Base-by-base conservation (phyloP, 352 stramenopile genomes). In the Phytophthora foliorum region DNA sequence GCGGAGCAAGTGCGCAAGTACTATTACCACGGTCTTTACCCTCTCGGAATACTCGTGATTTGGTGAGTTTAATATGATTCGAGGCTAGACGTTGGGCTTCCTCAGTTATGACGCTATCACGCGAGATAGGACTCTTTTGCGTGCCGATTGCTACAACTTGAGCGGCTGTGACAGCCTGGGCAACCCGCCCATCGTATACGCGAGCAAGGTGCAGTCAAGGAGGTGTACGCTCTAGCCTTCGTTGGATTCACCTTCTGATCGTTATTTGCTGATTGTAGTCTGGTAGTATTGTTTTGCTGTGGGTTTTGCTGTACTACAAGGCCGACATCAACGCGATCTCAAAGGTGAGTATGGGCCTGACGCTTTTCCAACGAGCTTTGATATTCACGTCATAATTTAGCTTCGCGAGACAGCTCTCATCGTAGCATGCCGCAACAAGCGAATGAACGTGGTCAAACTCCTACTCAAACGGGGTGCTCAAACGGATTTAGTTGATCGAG, bases 1-100 rank as follows among this genome's bases (percentile, higher is more conserved):
- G 76, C 76, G n/a, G 85, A 87, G 72, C 73, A 89, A 61, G 88
- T 89, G 70, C 81, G 86, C 25, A 74, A 76, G 61, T 79, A 73
- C 48, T 71, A 84, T 52, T 74, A 76, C 52, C 54, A 70, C 5
- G 50, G 71, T 10, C 48, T 78, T 16, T 77, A 72, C 21, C 39
- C 86, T 38, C 45, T 53, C 22, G 80, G 85, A 17, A 52, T 89
- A 2, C 86, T 80, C 63, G 51, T 84, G 13, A 78, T 90, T 21
- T 89, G 78, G 81, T 91, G 25, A 11, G 17, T 41, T 39, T 16
- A 17, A 39, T 17, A 39, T 17, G 32, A 16, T 39, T 39, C 6
- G 25, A 29, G 25, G 32, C 0, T 11, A 22, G 21, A 9, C 13
- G 14, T n/a, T 36, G 46, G 6, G 21, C n/a, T 39, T 39, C 25